phyloP scores from a whole-genome alignment of 1,284 basidiomycete genomes.

The Coriolopsis trogii region DNA sequence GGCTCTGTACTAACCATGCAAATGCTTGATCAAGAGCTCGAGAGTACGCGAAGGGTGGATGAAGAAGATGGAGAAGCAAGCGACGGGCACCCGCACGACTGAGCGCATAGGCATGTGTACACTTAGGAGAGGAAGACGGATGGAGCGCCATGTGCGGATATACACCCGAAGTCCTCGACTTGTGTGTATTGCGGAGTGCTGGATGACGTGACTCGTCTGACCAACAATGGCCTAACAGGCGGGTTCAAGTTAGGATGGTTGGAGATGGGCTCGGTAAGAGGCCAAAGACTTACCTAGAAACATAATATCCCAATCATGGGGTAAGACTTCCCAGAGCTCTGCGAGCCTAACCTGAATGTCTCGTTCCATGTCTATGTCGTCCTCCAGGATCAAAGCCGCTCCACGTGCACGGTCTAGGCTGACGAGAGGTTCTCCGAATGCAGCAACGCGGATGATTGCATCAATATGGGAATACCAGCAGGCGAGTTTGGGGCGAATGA shows the following conservation, averaged over 20 bases:
- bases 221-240: slow-evolving; percentile 82
- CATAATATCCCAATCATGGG: slow-evolving; percentile 73
- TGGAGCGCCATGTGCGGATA: slow-evolving; percentile 37
- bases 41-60: slow-evolving; percentile 74
- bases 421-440: slow-evolving; percentile 6
- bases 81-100: slow-evolving; percentile 56
- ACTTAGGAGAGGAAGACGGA: slow-evolving; percentile 62
- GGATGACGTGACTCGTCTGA: slow-evolving; percentile 55
- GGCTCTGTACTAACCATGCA: slow-evolving; percentile 64
- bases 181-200: slow-evolving; percentile 23
- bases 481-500: slow-evolving; percentile 63
- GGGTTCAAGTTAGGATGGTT: too few species aligned
- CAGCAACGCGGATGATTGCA: slow-evolving; percentile 51
- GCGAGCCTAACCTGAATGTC: slow-evolving; percentile 57
- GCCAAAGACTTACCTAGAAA: slow-evolving; percentile 72
- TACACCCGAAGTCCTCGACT: neutral
- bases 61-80: slow-evolving; percentile 53
- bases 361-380: slow-evolving; percentile 79
- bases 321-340: slow-evolving; percentile 58
- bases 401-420: neutral
- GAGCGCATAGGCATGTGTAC: slow-evolving; percentile 70
- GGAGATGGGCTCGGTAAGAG: too few species aligned
- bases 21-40: slow-evolving; percentile 77
- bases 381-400: slow-evolving; percentile 68
- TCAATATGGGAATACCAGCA: slow-evolving; percentile 78